A percentile compares a stretch with the other conserved stretches of the same genome.
Evolutionary conservation across 306 rosid genomes (phyloP).

Genomic region (Hippophae tibetana): DNA sequence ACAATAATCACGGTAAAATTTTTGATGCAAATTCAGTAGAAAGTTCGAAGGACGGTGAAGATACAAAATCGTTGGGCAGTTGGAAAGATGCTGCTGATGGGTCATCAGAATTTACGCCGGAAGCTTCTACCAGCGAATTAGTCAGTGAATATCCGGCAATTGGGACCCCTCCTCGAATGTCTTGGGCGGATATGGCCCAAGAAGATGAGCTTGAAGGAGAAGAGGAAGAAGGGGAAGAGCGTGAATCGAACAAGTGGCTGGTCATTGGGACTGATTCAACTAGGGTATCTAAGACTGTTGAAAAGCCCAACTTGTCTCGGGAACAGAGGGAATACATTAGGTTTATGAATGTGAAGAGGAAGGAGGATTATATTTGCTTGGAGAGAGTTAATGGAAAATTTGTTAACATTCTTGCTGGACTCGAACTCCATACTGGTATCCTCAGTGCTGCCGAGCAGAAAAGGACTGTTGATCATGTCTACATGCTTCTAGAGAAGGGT

Average conservation of each 20-base stretch:
- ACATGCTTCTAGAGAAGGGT: constrained; percentile 61
- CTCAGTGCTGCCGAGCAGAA: constrained; percentile 88
- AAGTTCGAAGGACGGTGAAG: constrained; percentile 46
- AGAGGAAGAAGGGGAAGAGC: constrained; percentile 21
- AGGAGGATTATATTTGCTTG: constrained; percentile 55
- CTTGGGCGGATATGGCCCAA: constrained; percentile 99
- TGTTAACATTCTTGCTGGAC: constrained; percentile 70
- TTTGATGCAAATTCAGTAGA: constrained; percentile 46
- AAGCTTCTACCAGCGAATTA: constrained; percentile 19
- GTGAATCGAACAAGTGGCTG: constrained; percentile 19
- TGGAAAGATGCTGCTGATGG: constrained; percentile 28
- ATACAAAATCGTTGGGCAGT: constrained; percentile 24
- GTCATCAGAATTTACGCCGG: constrained; percentile 19
- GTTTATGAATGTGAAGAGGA: constrained; percentile 50
- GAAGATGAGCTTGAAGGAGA: constrained; percentile 76
- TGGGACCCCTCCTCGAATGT: constrained; percentile 38
- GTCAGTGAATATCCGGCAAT: constrained; percentile 11
- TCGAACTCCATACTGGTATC: constrained; percentile 78
- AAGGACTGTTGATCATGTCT: constrained; percentile 54
- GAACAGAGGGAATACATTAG: constrained; percentile 70
- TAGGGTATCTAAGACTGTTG: constrained; percentile 27
- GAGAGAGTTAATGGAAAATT: constrained; percentile 66
- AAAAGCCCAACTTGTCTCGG: constrained; percentile 60
- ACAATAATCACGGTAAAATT: constrained; percentile 27
- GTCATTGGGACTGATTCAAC: constrained; percentile 29